phyloP scores from a whole-genome alignment of 1,139 yeast species.

The Protomyces inouyei region DNA sequence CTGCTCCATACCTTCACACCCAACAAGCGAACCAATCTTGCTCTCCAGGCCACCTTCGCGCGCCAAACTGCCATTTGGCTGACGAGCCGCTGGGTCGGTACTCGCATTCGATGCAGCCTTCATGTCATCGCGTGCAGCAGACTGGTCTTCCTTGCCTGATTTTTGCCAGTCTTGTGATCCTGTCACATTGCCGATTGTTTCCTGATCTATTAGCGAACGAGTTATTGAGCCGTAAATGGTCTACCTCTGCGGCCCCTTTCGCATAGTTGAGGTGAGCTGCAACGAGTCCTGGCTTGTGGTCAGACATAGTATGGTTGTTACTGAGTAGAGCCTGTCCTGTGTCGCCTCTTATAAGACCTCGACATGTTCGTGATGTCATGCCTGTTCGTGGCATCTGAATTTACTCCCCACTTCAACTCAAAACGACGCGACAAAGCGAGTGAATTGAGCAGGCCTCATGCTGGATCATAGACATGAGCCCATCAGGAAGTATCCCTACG shows the following conservation, averaged over 20 bases:
- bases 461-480: neutral
- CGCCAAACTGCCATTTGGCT: conserved; percentile 4
- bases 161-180: conserved; percentile 23
- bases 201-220: neutral
- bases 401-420: too few relatives aligned
- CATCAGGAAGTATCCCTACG: conserved; percentile 27
- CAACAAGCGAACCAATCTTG: conserved; percentile 20
- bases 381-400: too few relatives aligned
- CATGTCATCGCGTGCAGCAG: conserved; percentile 20
- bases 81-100: conserved; percentile 4
- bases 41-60: conserved; percentile 23
- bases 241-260: conserved; percentile 24
- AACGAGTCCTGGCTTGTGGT: conserved; percentile 19
- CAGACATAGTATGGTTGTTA: neutral
- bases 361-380: too few relatives aligned
- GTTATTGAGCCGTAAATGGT: neutral
- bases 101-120: conserved; percentile 12
- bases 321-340: too few relatives aligned
- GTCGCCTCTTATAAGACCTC: too few relatives aligned
- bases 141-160: conserved; percentile 11
- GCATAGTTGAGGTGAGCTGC: conserved; percentile 15
- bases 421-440: too few relatives aligned
- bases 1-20: conserved; percentile 26
- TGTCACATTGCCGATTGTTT: conserved; percentile 24
- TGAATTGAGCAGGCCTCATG: too few relatives aligned